Conservation (phyloP, 2,329 filamentous ascomycete species). For the Triangularia verruculosa region DNA sequence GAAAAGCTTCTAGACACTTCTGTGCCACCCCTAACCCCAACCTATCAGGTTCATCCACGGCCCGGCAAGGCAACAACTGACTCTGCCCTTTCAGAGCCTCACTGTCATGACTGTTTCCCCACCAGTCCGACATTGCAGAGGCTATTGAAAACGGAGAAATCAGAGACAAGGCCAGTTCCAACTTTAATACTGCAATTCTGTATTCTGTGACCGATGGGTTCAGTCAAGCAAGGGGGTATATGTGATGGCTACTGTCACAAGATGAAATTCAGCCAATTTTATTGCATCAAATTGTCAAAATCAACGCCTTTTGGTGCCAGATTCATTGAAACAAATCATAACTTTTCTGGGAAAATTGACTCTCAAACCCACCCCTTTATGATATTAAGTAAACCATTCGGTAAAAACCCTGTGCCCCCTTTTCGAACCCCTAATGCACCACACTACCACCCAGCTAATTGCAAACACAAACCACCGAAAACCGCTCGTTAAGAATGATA, state of each 20-base stretch:
- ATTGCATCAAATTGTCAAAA: neutral
- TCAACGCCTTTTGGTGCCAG: neutral
- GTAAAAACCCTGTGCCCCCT: neutral
- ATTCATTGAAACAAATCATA: neutral
- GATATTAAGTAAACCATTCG: neutral
- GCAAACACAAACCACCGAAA: neutral
- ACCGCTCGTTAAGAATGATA: neutral
- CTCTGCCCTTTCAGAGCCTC: neutral
- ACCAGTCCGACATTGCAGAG: neutral
- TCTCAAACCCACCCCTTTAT: neutral
- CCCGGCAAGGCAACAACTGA: neutral
- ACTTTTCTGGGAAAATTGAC: neutral
- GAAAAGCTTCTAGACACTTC: constrained; percentile 6
- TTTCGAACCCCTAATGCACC: neutral
- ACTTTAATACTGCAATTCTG: too few species aligned
- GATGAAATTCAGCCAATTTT: too few species aligned
- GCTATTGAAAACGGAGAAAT: neutral
- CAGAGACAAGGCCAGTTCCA: too few species aligned
- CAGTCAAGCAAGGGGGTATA: too few species aligned
- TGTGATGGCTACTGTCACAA: too few species aligned
- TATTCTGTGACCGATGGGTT: neutral
- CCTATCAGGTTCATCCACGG: neutral
- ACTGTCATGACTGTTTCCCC: neutral
- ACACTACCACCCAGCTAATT: neutral
- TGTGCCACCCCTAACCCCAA: neutral